Evolutionary conservation across 2,329 filamentous ascomycete species (phyloP).

Genomic region (Microcyclospora tardicrescens): DNA sequence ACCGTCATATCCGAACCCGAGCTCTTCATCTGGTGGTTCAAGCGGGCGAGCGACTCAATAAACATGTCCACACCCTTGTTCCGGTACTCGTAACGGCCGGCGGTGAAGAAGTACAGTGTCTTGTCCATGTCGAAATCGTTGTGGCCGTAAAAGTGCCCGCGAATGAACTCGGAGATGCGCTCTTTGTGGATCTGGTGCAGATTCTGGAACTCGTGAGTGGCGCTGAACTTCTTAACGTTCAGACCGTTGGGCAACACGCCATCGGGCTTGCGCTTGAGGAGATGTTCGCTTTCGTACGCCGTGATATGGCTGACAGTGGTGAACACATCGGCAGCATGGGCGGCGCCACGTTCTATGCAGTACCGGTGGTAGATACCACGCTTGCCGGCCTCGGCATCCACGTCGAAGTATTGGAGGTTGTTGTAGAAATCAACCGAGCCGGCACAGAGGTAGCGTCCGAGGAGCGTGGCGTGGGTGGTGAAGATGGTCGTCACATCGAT

Average conservation of each 20-base stretch:
- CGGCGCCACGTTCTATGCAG: slow-evolving; percentile 89
- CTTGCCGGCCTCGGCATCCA: slow-evolving; percentile 92
- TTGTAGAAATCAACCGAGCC: slow-evolving; percentile 99
- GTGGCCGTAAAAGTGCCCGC: slow-evolving; percentile 95
- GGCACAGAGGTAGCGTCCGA: slow-evolving; percentile 91
- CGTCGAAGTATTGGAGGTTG: slow-evolving; percentile 92
- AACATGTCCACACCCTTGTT: slow-evolving; percentile 99
- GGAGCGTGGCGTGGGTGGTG: slow-evolving; percentile 89
- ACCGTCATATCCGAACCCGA: slow-evolving; percentile 82
- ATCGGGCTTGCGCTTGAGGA: slow-evolving; percentile 94
- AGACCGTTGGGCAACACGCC: slow-evolving; percentile 92
- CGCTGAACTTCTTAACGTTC: slow-evolving; percentile 97
- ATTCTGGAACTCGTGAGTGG: slow-evolving; percentile 98
- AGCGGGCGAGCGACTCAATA: slow-evolving; percentile 83
- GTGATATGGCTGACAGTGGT: slow-evolving; percentile 98
- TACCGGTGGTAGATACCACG: slow-evolving; percentile 97
- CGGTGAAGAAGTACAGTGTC: slow-evolving; percentile 94
- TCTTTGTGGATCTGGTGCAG: slow-evolving; percentile 92
- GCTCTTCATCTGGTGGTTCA: slow-evolving; percentile 85
- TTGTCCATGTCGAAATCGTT: slow-evolving; percentile 96
- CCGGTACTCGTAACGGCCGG: slow-evolving; percentile 91
- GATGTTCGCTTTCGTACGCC: slow-evolving; percentile 92
- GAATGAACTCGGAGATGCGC: slow-evolving; percentile 96
- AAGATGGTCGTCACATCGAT: slow-evolving; percentile 98
- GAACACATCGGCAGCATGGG: slow-evolving; percentile 90